Evolutionary conservation across 2,329 filamentous ascomycete genomes (phyloP), one percentile per base, ranked within the genome.

Genomic region (Fusarium tuaranense): DNA sequence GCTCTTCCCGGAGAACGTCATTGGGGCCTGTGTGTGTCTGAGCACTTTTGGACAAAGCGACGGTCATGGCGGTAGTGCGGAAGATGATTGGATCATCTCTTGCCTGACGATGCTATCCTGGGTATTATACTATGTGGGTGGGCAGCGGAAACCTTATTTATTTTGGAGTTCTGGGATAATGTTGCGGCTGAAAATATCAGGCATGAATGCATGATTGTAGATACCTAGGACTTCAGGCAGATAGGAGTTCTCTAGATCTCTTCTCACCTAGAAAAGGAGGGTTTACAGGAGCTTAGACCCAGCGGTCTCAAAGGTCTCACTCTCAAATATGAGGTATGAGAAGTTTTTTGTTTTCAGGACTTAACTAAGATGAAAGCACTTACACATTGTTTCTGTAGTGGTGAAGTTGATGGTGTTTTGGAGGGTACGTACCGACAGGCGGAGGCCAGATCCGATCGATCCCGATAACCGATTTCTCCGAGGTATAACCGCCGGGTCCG

Each of bases 401-500:
- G 20, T 46, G 41, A 34, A 34, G 32, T 34, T 34, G 32, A 34
- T 34, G 12, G 32, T 6, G 32, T 34, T 34, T 14, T 34, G 32
- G 12, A 34, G 12, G 32, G 51, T 34, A 55, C 51, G 51, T 55
- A 55, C 51, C 18, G 18, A 32, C 10, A 5, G 13, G 2, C 41
- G 3, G 20, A 22, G 41, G 20, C 41, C 7, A 53, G 71, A 78
- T 73, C 78, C 78, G 78, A 71, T 67, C 63, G 65, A 75, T 74
- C 64, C 77, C 77, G 77, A 78, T 64, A n/a, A 34, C 27, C n/a
- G 20, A 57, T 53, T 9, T 13, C 59, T 55, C 80, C 81, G 81
- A 74, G 63, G 74, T 78, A 82, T 82, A 80, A 46, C 80, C 80
- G 80, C 57, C 48, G 22, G 44, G 7, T 38, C 63, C 63, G 66